phyloP scores from a whole-genome alignment of 495 filamentous ascomycete genomes.

The Lasiosphaeria miniovina region DNA sequence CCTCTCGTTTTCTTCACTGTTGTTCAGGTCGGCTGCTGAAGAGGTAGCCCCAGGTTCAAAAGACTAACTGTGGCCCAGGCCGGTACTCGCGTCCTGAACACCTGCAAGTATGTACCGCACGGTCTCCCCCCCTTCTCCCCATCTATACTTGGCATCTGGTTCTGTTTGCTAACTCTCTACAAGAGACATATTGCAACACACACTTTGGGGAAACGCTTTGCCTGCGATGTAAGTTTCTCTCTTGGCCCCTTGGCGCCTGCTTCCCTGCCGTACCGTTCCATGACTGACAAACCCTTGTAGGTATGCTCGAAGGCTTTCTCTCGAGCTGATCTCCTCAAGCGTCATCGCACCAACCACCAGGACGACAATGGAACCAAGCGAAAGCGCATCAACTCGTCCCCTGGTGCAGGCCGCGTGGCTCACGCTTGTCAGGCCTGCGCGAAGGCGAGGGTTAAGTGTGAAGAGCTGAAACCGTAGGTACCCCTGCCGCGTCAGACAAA shows the following conservation, averaged over 20 bases:
- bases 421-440: constrained; percentile 55
- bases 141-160: too few relatives aligned
- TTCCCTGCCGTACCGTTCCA: neutral
- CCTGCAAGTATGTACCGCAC: constrained; percentile 31
- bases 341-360: constrained; percentile 52
- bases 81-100: constrained; percentile 56
- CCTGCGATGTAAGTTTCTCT: constrained; percentile 28
- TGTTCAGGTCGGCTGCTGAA: neutral
- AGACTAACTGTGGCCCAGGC: constrained; percentile 14
- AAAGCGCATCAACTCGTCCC: constrained; percentile 41
- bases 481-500: constrained; percentile 3
- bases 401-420: constrained; percentile 50
- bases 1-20: neutral
- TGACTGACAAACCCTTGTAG: constrained; percentile 23
- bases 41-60: neutral
- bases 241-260: neutral
- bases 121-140: neutral
- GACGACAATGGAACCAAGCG: constrained; percentile 43
- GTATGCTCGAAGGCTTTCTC: constrained; percentile 55
- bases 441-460: constrained; percentile 53
- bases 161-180: constrained; percentile 3
- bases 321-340: constrained; percentile 53
- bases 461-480: constrained; percentile 41
- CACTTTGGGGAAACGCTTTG: constrained; percentile 55
- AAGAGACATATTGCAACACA: constrained; percentile 56